Percentiles rank a stretch among this genome's conserved stretches.
Conservation (phyloP, 306 rosid species). For the Arachis hypogaea region DNA sequence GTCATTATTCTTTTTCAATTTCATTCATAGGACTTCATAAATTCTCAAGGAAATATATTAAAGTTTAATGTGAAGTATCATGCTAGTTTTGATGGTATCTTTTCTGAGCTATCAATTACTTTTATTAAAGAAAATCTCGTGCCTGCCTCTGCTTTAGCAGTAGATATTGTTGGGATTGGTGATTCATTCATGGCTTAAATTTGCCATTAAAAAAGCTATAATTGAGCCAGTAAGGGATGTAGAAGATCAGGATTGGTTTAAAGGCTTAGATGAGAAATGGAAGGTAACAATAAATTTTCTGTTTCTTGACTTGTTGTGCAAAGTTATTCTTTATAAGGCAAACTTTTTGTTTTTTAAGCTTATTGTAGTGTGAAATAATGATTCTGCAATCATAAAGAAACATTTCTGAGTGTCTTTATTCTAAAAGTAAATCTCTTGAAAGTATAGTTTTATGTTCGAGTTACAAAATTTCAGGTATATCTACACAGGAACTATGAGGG, state of each 20-base stretch:
- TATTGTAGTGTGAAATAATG: slow-evolving; percentile 23
- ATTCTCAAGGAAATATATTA: slow-evolving; percentile 78
- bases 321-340: background rate
- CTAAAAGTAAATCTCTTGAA: slow-evolving; percentile 1
- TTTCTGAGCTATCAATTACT: slow-evolving; percentile 64
- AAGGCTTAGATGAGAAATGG: slow-evolving; percentile 74
- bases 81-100: slow-evolving; percentile 67
- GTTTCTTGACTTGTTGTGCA: background rate
- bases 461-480: slow-evolving; percentile 70
- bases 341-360: slow-evolving; percentile 12
- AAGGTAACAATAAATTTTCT: slow-evolving; percentile 68
- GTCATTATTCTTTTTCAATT: slow-evolving; percentile 9
- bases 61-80: slow-evolving; percentile 63
- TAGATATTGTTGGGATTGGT: slow-evolving; percentile 80
- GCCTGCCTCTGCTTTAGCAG: slow-evolving; percentile 69
- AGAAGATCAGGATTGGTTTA: slow-evolving; percentile 92
- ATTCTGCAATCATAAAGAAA: slow-evolving; percentile 13
- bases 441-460: slow-evolving; percentile 21
- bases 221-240: slow-evolving; percentile 73
- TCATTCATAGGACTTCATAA: slow-evolving; percentile 73
- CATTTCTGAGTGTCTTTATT: slow-evolving; percentile 13
- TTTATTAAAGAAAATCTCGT: slow-evolving; percentile 51
- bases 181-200: slow-evolving; percentile 79
- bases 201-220: slow-evolving; percentile 63
- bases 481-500: slow-evolving; percentile 85